Base-by-base conservation (phyloP, 768 basidiomycete species). In the Lentinus tigrinus region DNA sequence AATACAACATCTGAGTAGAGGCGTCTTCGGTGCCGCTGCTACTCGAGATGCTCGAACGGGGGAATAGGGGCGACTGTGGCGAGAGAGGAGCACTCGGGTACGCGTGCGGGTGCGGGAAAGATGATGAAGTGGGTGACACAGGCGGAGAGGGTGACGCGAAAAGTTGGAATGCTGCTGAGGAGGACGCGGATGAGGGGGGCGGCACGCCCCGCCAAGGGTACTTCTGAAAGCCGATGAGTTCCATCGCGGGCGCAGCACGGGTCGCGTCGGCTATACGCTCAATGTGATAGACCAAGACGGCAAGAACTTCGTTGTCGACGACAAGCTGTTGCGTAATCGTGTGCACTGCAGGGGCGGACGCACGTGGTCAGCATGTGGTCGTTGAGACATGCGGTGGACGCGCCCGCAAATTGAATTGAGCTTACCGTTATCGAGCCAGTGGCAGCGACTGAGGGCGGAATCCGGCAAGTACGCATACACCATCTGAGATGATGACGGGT, bases 271-370 rank as follows among this genome's bases (percentile, higher is more conserved):
- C 72, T 63, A 75, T 78, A 67, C 86, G 82, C 65, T 88, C 84
- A 63, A 91, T 74, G 63, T 88, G 82, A 70, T 89, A 91, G 48
- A 85, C 77, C 62, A 90, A 73, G 64, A 80, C 81, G 52, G 89
- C 80, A 51, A 89, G 74, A 17, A 83, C 78, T 60, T 81, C 79
- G 64, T 80, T 80, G 73, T 90, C 87, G 55, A 84, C 79, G 56
- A 84, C 75, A 64, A 92, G 74, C 74, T 90, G 83, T 73, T 92
- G 90, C 28, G 83, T 83, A 69, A 91, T 78, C 43, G 80, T 81
- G 58, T 78, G 69, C 63, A 74, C 83, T 85, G 67, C 24, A 50
- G 50, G 43, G 40, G 34, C 36, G 44, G 28, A 36, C 65, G 60
- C 74, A 69, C 71, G 60, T 67, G 70, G 61, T 67, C 60, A 70